Evolutionary conservation across 2,329 filamentous ascomycete species (phyloP), one percentile per base, ranked within the genome.

Genomic region (Myotisia sp.): DNA sequence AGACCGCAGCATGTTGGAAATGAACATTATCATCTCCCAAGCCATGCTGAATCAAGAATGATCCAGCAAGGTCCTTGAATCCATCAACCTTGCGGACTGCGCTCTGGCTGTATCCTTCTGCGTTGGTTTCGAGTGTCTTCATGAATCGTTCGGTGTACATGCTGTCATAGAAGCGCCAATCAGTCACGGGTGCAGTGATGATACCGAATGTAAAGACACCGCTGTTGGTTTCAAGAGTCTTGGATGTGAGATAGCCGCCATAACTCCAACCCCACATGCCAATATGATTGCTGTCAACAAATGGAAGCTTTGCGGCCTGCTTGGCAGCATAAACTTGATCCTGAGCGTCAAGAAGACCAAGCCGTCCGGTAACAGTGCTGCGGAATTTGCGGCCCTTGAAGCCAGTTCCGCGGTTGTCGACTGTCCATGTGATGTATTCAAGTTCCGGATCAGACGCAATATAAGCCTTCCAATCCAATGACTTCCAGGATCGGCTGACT

Each of bases 81-180:
- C 76, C 76, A 0, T 59, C 58, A 0, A 63, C 52, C 3, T 71
- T 62, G 38, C 66, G 64, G 2, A 80, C 71, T 0, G 74, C 73
- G 0, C 70, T 71, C 33, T 62, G 59, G 37, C 68, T 66, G 55
- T 81, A 81, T 19, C 74, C 75, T 0, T 54, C 68, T 0, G 55
- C 56, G 47, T 80, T 80, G 26, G 57, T 54, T 3, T 59, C 55
- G 1, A 67, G 62, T 1, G 63, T 70, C 55, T 79, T 78, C 76
- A 81, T 80, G 57, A 78, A 81, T 7, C 76, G 67, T 52, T 81
- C 76, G 0, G 76, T 79, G 51, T 79, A 81, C 62, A 80, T 70
- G 36, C 65, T 69, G 51, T 81, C 75, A 52, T 81, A 81, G 57
- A 80, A 73, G 1, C 74, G 67, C 72, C 74, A 80, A 55, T 81